Evolutionary conservation across 768 basidiomycete species (phyloP).

Genomic region (Polyporus arcularius): DNA sequence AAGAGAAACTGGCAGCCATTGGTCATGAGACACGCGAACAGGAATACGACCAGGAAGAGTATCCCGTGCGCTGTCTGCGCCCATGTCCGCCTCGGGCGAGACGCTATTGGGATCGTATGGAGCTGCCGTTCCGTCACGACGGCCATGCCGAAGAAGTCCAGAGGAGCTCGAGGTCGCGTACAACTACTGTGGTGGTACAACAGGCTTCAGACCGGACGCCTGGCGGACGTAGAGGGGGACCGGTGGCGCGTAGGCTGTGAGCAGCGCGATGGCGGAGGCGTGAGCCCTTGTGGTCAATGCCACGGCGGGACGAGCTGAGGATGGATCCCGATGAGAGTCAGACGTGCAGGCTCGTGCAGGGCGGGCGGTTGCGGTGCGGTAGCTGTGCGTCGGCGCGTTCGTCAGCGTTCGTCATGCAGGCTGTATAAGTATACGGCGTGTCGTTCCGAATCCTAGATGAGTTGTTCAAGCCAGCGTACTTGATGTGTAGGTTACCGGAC

Average conservation of each 20-base stretch:
- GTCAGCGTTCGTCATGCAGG: neutral
- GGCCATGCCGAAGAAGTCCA: neutral
- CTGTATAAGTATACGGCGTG: neutral
- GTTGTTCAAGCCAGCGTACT: no score
- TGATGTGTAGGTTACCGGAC: no score
- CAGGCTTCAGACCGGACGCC: no score
- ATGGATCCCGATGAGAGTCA: neutral
- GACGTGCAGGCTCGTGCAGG: neutral
- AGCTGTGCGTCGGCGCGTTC: neutral
- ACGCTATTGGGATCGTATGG: slow-evolving; percentile 52
- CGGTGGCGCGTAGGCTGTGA: neutral
- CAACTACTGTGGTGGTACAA: neutral
- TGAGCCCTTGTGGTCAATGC: neutral
- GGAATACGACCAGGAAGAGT: slow-evolving; percentile 59
- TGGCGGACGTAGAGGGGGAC: neutral
- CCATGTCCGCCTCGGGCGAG: slow-evolving; percentile 59
- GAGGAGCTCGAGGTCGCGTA: neutral
- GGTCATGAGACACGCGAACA: slow-evolving; percentile 65
- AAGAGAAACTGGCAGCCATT: slow-evolving; percentile 73
- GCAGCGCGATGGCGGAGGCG: neutral
- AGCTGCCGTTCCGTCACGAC: slow-evolving; percentile 11
- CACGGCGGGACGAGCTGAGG: neutral
- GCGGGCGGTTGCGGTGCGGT: neutral
- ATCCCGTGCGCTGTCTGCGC: slow-evolving; percentile 47
- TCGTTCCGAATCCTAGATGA: neutral